Base-by-base conservation (phyloP, 805 yeast species). In the Candida ipomoeae region DNA sequence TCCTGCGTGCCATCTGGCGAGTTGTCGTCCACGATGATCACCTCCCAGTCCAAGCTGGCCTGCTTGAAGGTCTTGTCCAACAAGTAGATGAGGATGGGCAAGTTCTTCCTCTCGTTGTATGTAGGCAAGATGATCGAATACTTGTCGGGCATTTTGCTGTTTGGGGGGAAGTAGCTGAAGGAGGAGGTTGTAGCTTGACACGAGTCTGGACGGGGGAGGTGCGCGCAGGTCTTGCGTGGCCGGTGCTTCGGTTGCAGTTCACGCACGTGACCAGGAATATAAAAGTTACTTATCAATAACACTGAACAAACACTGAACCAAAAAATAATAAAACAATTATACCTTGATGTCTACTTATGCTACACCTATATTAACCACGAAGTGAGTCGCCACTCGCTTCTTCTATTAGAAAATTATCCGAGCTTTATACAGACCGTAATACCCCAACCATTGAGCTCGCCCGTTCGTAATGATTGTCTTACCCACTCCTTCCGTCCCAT, bases 1-100 rank as follows among this genome's bases (percentile, higher is more conserved):
- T 80, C 85, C 64, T 85, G 91, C 18, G 92, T 85, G 7, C 92
- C 92, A 65, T 85, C 92, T 40, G 92, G 92, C 10, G 91, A 85
- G 55, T 78, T 81, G 63, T 85, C 92, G 62, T 85, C 92, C 44
- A 85, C 91, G 63, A 85, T 84, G 50, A 85, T 70, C 18, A 86
- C 80, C 65, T 85, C 92, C 92, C 92, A 85, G 64, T 82, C 75
- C 49, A 85, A 65, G 33, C 78, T 73, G 64, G 77, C 66, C 54
- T 74, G 79, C 44, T 72, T 70, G 73, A 85, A 85, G 15, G 86
- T 84, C 66, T 83, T 81, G 55, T 86, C 85, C 55, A 85, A 70
- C 49, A 85, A 75, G 72, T 86, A 85, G 17, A 83, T 74, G 51
- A 85, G 79, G 56, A 85, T 84, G 17, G 92, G 92, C 54, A 74